phyloP scores from a whole-genome alignment of 176 grass and related monocot species.

The Poa pratensis region DNA sequence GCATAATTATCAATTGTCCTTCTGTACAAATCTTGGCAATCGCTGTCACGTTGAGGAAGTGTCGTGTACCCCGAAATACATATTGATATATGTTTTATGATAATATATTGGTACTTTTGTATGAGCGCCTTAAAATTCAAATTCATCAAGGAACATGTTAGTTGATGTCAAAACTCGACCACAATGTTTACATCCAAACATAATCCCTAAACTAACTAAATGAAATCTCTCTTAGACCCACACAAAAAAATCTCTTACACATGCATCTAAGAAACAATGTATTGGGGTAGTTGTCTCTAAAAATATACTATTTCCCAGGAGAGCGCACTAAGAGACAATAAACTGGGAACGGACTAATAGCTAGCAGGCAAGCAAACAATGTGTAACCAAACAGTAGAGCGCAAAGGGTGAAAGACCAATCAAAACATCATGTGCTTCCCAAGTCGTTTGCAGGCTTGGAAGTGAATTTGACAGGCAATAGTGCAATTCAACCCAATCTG shows the following conservation, averaged over 20 bases:
- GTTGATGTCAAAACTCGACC: neutral
- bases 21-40: too few relatives aligned
- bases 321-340: neutral
- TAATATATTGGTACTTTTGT: too few relatives aligned
- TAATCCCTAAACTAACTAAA: neutral
- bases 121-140: too few relatives aligned
- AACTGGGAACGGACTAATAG: neutral
- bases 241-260: neutral
- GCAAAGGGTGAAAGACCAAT: neutral
- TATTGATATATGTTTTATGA: too few relatives aligned
- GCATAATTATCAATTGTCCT: too few relatives aligned
- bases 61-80: too few relatives aligned
- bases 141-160: neutral
- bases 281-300: neutral
- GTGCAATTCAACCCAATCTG: slow-evolving; percentile 1
- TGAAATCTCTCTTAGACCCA: neutral
- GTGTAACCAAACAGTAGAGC: neutral
- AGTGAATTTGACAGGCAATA: neutral
- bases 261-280: neutral
- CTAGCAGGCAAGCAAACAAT: neutral
- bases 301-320: neutral
- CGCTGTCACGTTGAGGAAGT: too few relatives aligned
- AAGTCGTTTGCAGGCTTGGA: neutral
- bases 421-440: slow-evolving; percentile 6
- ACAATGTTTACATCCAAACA: neutral